Percentiles rank a stretch among this genome's conserved stretches.
These are phyloP conservation scores for Paraphoma sp. DNA, from an alignment of 2,329 filamentous ascomycete species.

Conservation along the genomic window DNA sequence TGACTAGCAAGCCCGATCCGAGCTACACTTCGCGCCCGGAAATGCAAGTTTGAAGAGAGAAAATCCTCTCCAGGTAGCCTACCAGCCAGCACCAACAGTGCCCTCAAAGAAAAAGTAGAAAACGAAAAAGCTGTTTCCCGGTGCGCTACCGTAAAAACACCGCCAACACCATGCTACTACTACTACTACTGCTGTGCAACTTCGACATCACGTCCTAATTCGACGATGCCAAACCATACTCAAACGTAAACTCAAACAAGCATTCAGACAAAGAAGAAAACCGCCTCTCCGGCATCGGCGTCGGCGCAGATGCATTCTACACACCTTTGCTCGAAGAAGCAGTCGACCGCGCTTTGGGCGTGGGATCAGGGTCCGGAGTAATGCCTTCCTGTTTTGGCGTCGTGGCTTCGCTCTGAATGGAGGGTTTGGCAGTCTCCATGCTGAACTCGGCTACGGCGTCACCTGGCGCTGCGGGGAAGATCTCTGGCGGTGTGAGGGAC, in stretches of 20 bases:
- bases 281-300: not conserved
- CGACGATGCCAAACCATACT: conserved; percentile 12
- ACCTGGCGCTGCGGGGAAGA: conserved; percentile 56
- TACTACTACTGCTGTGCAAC: too few relatives aligned
- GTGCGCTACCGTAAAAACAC: conserved; percentile 45
- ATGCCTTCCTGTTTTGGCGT: conserved; percentile 29
- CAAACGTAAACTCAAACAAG: conserved; percentile 14
- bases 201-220: conserved; percentile 5
- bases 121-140: conserved; percentile 27
- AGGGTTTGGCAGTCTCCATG: conserved; percentile 49
- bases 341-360: conserved; percentile 39
- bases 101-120: not conserved
- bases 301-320: conserved; percentile 7
- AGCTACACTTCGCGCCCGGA: too few relatives aligned
- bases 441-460: conserved; percentile 43
- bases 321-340: conserved; percentile 3
- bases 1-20: not conserved
- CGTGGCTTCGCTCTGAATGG: conserved; percentile 17
- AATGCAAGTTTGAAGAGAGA: not conserved
- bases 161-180: conserved; percentile 44
- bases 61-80: too few relatives aligned
- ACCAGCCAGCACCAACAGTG: not conserved
- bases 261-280: conserved; percentile 9
- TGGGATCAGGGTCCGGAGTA: conserved; percentile 52
- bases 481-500: conserved; percentile 58